A percentile compares a stretch with the other conserved stretches of the same genome.
Conservation (phyloP, 441 rosid genomes). For the Adansonia grandidieri region DNA sequence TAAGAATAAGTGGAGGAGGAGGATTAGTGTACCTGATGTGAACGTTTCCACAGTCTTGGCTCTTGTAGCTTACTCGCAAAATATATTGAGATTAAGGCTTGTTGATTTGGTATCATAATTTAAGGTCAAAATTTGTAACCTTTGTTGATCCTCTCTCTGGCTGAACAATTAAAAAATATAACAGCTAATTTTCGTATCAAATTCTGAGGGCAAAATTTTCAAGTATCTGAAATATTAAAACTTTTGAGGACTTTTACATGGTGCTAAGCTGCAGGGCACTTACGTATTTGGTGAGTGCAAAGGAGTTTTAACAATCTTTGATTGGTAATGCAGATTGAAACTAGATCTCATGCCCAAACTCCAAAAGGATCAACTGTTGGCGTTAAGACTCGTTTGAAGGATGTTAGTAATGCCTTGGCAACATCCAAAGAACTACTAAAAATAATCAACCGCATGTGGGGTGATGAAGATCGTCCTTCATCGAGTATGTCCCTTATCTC, state of each 20-base stretch:
- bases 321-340: conserved; percentile 65
- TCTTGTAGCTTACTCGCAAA: too few relatives aligned
- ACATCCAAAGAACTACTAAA: conserved; percentile 95
- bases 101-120: neutral
- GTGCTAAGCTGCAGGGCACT: neutral
- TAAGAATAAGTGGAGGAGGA: too few relatives aligned
- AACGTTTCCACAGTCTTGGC: too few relatives aligned
- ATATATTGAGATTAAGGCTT: too few relatives aligned
- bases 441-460: conserved; percentile 90
- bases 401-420: conserved; percentile 80
- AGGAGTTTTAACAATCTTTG: conserved; percentile 11
- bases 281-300: neutral
- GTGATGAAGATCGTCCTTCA: conserved; percentile 82
- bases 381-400: conserved; percentile 74
- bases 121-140: neutral
- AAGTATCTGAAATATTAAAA: neutral
- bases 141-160: neutral
- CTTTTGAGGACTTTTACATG: neutral
- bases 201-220: neutral
- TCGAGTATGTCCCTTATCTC: conserved; percentile 94
- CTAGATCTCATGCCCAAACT: conserved; percentile 76
- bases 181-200: neutral
- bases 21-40: too few relatives aligned
- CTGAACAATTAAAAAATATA: neutral
- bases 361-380: conserved; percentile 66